These are phyloP conservation scores for Thraustotheca clavata DNA, from an alignment of 352 stramenopile species.

Conservation along the genomic window DNA sequence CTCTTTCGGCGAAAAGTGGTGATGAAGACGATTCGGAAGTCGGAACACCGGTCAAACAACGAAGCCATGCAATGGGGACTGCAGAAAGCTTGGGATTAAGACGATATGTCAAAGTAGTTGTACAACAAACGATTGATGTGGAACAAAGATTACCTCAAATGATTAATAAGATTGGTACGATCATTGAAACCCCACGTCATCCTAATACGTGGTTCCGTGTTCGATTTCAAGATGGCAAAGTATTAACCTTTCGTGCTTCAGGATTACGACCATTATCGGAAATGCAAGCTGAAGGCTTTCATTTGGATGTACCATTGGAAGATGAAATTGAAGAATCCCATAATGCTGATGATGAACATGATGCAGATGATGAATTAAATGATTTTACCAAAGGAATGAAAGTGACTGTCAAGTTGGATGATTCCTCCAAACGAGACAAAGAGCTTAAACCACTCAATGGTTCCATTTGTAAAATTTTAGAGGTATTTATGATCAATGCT, in stretches of 20 bases:
- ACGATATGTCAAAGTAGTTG: constrained; percentile 16
- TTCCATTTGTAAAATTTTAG: neutral
- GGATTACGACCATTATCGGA: constrained; percentile 48
- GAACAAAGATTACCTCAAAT: constrained; percentile 79
- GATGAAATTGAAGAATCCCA: neutral
- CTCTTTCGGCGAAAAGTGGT: constrained; percentile 14
- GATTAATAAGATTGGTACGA: constrained; percentile 62
- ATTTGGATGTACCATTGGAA: neutral
- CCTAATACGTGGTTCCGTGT: constrained; percentile 85
- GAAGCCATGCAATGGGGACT: neutral
- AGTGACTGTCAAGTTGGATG: constrained; percentile 14
- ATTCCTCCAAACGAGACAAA: constrained; percentile 5
- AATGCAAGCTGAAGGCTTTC: constrained; percentile 18
- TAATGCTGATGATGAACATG: constrained; percentile 17
- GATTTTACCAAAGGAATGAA: constrained; percentile 19
- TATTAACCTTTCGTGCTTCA: constrained; percentile 82
- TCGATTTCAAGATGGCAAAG: constrained; percentile 67
- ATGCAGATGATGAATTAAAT: constrained; percentile 25
- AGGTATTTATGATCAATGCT: neutral
- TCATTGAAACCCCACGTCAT: constrained; percentile 73
- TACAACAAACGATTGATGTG: constrained; percentile 51
- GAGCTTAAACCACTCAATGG: constrained; percentile 9
- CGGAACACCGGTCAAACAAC: neutral
- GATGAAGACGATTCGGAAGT: constrained; percentile 17
- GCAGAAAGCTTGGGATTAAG: constrained; percentile 9